These are phyloP conservation scores for Penicillium pancosmium DNA, from an alignment of 495 filamentous ascomycete species.

Conservation along the genomic window DNA sequence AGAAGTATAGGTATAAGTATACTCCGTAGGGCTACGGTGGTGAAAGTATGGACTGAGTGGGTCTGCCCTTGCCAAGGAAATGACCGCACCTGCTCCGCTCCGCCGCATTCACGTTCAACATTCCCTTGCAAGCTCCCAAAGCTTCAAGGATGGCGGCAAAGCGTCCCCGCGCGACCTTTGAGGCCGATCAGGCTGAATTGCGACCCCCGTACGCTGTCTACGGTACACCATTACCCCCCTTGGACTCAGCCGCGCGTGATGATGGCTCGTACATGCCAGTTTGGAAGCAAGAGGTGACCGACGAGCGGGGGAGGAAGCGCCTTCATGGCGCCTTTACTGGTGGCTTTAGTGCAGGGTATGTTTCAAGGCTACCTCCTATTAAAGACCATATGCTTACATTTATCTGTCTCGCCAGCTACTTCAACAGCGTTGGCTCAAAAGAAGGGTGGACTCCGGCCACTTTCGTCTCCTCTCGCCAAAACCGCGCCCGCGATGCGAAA, in stretches of 20 bases:
- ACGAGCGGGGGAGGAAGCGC: slow-evolving; percentile 85
- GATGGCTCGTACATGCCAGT: slow-evolving; percentile 92
- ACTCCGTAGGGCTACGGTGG: slow-evolving; percentile 58
- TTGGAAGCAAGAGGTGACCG: slow-evolving; percentile 97
- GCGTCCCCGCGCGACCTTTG: slow-evolving; percentile 74
- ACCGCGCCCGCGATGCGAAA: slow-evolving; percentile 68
- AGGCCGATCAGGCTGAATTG: slow-evolving; percentile 69
- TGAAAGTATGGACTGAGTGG: slow-evolving; percentile 5
- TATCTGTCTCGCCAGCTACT: slow-evolving; percentile 64
- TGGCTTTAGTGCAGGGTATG: slow-evolving; percentile 93
- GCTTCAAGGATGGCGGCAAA: slow-evolving; percentile 70
- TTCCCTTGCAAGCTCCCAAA: slow-evolving; percentile 1
- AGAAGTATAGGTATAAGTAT: too few relatives aligned
- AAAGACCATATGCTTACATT: neutral
- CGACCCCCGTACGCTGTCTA: slow-evolving; percentile 81
- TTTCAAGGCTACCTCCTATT: neutral
- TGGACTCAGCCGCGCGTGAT: slow-evolving; percentile 78
- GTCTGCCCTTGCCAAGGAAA: slow-evolving; percentile 5
- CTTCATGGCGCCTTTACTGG: slow-evolving; percentile 97
- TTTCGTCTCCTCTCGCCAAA: slow-evolving; percentile 87
- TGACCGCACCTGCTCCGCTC: slow-evolving; percentile 6
- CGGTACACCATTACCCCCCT: slow-evolving; percentile 82
- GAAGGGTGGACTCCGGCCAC: slow-evolving; percentile 94
- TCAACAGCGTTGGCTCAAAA: slow-evolving; percentile 96
- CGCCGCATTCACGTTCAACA: slow-evolving; percentile 6